phyloP scores from a whole-genome alignment of 2,329 filamentous ascomycete species.

The Stemphylium lycopersici region DNA sequence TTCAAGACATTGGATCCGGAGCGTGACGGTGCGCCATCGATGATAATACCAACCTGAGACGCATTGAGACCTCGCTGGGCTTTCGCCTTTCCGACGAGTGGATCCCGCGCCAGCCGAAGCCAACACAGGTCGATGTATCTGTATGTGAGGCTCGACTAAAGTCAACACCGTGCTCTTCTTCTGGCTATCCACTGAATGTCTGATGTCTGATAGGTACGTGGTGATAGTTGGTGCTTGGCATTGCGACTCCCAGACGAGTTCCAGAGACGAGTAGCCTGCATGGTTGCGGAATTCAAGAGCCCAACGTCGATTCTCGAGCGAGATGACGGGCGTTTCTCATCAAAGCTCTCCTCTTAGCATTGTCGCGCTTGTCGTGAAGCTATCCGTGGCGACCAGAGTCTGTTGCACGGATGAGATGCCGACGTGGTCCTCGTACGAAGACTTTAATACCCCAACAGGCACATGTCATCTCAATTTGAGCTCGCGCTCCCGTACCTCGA shows the following conservation, averaged over 20 bases:
- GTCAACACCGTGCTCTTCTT: constrained; percentile 49
- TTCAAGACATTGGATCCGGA: constrained; percentile 41
- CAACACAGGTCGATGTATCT: constrained; percentile 44
- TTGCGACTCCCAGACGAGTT: constrained; percentile 41
- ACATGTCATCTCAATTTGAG: constrained; percentile 70
- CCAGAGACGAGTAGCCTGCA: constrained; percentile 14
- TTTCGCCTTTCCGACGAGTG: constrained; percentile 65
- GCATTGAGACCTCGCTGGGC: constrained; percentile 60
- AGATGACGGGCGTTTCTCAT: constrained; percentile 59
- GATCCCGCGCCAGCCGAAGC: constrained; percentile 46
- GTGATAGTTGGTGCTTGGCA: constrained; percentile 41
- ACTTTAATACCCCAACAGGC: constrained; percentile 73
- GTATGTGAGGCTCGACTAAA: constrained; percentile 52
- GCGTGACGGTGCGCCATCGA: constrained; percentile 46
- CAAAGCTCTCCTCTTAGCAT: constrained; percentile 54
- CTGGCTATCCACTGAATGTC: constrained; percentile 32
- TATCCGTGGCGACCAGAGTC: constrained; percentile 69
- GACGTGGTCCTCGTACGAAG: constrained; percentile 78
- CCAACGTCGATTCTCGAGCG: constrained; percentile 58
- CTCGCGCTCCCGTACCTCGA: constrained; percentile 54
- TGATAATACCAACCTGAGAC: constrained; percentile 41
- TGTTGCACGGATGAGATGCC: constrained; percentile 73
- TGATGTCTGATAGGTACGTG: constrained; percentile 37
- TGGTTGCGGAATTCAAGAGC: constrained; percentile 48
- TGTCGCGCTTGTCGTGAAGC: constrained; percentile 55